phyloP scores from a whole-genome alignment of 176 grass and related monocot genomes.

The Ampelocalamus luodianensis region DNA sequence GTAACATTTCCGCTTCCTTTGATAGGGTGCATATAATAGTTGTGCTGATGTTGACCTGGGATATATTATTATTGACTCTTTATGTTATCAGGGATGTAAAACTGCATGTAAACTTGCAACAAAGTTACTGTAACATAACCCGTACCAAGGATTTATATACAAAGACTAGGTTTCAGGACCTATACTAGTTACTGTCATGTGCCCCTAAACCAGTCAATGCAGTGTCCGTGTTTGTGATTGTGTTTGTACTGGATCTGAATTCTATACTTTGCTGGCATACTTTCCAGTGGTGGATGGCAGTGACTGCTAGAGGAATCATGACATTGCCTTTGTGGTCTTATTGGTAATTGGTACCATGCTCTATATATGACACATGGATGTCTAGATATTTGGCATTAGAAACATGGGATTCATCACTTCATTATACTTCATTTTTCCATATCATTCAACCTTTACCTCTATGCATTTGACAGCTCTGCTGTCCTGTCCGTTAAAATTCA shows the following conservation, averaged over 20 bases:
- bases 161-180: background rate
- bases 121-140: background rate
- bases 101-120: background rate
- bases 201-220: constrained; percentile 27
- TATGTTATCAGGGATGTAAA: background rate
- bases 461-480: background rate
- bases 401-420: background rate
- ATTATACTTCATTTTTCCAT: background rate
- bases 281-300: background rate
- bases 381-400: constrained; percentile 11
- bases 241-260: constrained; percentile 22
- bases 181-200: background rate
- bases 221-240: background rate
- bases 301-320: constrained; percentile 2
- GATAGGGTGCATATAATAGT: constrained; percentile 1
- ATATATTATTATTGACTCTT: constrained; percentile 11
- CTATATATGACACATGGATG: background rate
- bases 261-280: background rate
- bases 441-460: constrained; percentile 2
- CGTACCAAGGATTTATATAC: constrained; percentile 14
- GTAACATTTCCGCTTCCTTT: constrained; percentile 16
- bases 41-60: background rate
- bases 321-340: background rate
- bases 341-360: constrained; percentile 7
- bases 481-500: background rate